These are phyloP conservation scores for Agaricus bisporus DNA, from an alignment of 768 basidiomycete species.

Conservation along the genomic window DNA sequence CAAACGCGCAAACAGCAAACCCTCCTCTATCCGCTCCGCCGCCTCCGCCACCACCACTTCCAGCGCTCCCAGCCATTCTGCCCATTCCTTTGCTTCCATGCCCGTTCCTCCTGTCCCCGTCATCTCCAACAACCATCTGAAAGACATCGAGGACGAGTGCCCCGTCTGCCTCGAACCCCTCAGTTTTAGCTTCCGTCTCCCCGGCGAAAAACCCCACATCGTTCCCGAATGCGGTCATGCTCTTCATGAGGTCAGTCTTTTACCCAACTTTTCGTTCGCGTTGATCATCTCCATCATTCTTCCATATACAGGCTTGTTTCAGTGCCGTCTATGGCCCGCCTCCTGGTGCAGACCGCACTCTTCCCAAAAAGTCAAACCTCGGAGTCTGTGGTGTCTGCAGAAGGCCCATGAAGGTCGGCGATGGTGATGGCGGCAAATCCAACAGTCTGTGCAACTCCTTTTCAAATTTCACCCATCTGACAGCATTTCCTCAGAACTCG, in stretches of 20 bases:
- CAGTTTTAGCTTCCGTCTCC: constrained; percentile 85
- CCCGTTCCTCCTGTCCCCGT: constrained; percentile 64
- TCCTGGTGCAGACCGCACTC: constrained; percentile 47
- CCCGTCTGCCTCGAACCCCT: constrained; percentile 96
- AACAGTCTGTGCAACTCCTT: constrained; percentile 63
- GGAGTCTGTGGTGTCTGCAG: constrained; percentile 98
- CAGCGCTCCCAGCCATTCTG: constrained; percentile 30
- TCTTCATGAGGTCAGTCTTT: constrained; percentile 73
- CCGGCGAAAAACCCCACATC: constrained; percentile 96
- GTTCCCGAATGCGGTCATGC: constrained; percentile 97
- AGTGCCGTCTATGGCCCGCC: constrained; percentile 93
- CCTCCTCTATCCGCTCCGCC: constrained; percentile 44
- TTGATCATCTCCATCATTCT: constrained; percentile 10
- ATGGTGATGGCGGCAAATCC: constrained; percentile 77
- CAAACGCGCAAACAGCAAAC: constrained; percentile 29
- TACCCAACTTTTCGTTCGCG: constrained; percentile 3
- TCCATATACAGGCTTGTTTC: constrained; percentile 76
- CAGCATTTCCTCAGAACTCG: constrained; percentile 59
- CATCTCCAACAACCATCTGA: constrained; percentile 55
- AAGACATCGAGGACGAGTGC: constrained; percentile 84
- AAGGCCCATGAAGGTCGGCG: constrained; percentile 92
- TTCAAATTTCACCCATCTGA: background rate
- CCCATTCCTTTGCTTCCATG: constrained; percentile 57
- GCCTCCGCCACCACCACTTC: constrained; percentile 38
- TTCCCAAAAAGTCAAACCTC: constrained; percentile 68